Conservation (phyloP, 805 yeast species). For the Hanseniaspora lindneri region DNA sequence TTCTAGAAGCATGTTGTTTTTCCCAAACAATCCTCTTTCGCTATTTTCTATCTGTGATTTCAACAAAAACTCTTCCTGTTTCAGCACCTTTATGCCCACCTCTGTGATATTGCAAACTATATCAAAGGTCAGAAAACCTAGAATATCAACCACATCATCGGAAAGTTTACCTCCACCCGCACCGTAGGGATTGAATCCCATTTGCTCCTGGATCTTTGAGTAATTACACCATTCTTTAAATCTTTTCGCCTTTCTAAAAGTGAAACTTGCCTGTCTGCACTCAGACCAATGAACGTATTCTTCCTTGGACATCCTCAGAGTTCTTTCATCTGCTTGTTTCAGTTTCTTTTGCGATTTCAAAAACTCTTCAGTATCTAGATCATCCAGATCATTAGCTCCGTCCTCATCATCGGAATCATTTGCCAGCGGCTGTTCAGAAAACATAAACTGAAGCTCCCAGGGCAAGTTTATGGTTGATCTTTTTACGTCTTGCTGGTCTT, state of each 20-base stretch:
- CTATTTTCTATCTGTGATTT: constrained; percentile 18
- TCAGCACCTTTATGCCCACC: constrained; percentile 72
- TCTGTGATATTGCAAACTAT: constrained; percentile 92
- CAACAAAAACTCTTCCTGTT: constrained; percentile 45
- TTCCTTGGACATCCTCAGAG: constrained; percentile 85
- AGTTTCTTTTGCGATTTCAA: constrained; percentile 77
- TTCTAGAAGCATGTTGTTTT: constrained; percentile 5
- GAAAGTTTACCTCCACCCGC: constrained; percentile 53
- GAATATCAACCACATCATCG: constrained; percentile 90
- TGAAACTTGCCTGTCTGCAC: constrained; percentile 93
- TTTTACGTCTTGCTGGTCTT: constrained; percentile 41
- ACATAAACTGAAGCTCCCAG: constrained; percentile 93
- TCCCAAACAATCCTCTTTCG: constrained; percentile 14
- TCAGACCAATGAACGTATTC: constrained; percentile 99
- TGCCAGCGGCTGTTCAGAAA: constrained; percentile 75
- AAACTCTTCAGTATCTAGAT: constrained; percentile 81
- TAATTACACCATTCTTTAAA: constrained; percentile 96
- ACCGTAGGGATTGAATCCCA: constrained; percentile 14
- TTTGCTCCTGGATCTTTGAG: constrained; percentile 55
- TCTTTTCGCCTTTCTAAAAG: constrained; percentile 85
- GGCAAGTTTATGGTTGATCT: constrained; percentile 76
- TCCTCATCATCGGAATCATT: constrained; percentile 52
- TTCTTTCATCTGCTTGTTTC: constrained; percentile 87
- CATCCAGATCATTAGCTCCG: constrained; percentile 40
- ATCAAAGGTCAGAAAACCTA: constrained; percentile 92